Evolutionary conservation across 2,329 filamentous ascomycete species (phyloP).

Genomic region (Penicillium rolfsii): DNA sequence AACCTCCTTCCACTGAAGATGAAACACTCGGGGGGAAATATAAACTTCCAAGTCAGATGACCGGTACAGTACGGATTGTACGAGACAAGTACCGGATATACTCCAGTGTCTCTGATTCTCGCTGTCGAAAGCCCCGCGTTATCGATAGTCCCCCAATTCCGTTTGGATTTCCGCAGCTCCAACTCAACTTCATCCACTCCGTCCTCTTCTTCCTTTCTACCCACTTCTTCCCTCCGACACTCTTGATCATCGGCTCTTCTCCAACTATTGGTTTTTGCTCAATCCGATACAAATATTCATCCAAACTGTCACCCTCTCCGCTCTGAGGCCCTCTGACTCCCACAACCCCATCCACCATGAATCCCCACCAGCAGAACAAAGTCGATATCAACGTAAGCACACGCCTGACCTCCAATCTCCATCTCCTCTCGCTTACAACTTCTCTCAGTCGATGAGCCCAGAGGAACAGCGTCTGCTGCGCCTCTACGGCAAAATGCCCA

Average conservation of each 20-base stretch:
- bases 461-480: conserved; percentile 97
- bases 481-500: conserved; percentile 96
- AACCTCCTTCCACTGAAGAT: neutral
- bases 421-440: conserved; percentile 2
- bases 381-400: conserved; percentile 86
- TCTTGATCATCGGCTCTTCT: neutral
- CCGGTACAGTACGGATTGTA: neutral
- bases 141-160: conserved; percentile 17
- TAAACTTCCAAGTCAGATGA: neutral
- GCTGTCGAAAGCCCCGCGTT: conserved; percentile 12
- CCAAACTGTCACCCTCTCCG: neutral
- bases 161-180: conserved; percentile 9
- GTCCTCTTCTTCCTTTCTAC: conserved; percentile 12
- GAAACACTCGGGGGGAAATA: neutral
- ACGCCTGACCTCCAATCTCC: neutral
- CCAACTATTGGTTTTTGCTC: neutral
- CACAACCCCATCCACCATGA: conserved; percentile 64
- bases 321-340: conserved; percentile 9
- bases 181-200: conserved; percentile 7
- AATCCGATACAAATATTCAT: neutral
- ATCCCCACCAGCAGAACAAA: conserved; percentile 98
- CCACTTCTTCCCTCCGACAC: conserved; percentile 8
- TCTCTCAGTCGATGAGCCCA: conserved; percentile 75
- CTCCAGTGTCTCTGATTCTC: neutral
- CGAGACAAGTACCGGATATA: conserved; percentile 1